A percentile compares a stretch with the other conserved stretches of the same genome.
Conservation (phyloP, 495 filamentous ascomycete species). For the Apiosordaria backusii region DNA sequence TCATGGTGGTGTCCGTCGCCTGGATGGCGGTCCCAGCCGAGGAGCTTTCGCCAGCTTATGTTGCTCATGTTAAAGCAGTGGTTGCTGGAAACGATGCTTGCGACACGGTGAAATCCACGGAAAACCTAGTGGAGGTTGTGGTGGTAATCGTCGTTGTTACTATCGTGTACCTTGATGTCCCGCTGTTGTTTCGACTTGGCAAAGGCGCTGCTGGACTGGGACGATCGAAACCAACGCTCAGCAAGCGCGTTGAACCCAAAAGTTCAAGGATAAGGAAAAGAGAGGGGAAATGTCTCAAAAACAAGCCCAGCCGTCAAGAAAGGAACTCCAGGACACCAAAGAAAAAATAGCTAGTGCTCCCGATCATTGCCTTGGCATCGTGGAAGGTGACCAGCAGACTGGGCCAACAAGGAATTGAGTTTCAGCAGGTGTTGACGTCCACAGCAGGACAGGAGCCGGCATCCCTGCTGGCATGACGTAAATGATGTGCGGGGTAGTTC, state of each 20-base stretch:
- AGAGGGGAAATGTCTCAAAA: neutral
- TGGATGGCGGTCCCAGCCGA: conserved; percentile 44
- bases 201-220: neutral
- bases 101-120: too few relatives aligned
- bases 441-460: neutral
- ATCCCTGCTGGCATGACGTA: neutral
- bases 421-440: conserved; percentile 9
- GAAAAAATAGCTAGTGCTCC: conserved; percentile 1
- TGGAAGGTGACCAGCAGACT: neutral
- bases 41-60: conserved; percentile 37
- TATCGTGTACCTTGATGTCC: neutral
- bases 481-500: neutral
- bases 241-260: neutral
- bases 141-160: too few relatives aligned
- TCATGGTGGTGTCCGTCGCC: conserved; percentile 31
- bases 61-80: conserved; percentile 20
- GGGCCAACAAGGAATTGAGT: conserved; percentile 20
- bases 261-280: neutral
- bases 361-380: neutral
- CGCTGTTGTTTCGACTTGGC: neutral
- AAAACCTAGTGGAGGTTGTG: too few relatives aligned
- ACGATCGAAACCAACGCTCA: neutral
- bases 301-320: neutral
- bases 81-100: neutral
- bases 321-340: neutral